Evolutionary conservation across 257 asterid species (phyloP).

Genomic region (Salvia miltiorrhiza): DNA sequence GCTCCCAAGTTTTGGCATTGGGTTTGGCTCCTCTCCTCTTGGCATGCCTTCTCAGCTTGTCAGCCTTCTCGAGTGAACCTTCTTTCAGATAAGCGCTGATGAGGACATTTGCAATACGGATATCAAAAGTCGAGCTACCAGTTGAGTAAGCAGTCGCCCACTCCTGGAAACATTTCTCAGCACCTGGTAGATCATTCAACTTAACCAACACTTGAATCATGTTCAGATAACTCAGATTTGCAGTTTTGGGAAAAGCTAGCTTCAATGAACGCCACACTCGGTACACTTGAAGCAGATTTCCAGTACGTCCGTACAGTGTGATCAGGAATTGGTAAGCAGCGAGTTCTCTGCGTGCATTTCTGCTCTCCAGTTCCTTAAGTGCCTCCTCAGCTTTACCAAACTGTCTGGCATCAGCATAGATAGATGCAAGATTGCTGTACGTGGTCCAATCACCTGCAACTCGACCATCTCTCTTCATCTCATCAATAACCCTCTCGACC

Average conservation of each 20-base stretch:
- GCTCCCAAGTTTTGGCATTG: slow-evolving; percentile 91
- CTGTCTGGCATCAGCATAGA: slow-evolving; percentile 71
- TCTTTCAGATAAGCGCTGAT: slow-evolving; percentile 71
- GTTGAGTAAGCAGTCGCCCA: slow-evolving; percentile 47
- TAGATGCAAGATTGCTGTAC: slow-evolving; percentile 89
- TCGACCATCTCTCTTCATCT: slow-evolving; percentile 92
- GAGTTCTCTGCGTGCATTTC: slow-evolving; percentile 44
- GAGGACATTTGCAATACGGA: slow-evolving; percentile 72
- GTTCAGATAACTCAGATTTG: slow-evolving; percentile 79
- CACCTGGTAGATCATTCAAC: slow-evolving; percentile 84
- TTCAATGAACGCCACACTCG: slow-evolving; percentile 90
- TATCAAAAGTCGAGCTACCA: slow-evolving; percentile 50
- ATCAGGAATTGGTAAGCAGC: slow-evolving; percentile 78
- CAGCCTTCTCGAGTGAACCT: slow-evolving; percentile 57
- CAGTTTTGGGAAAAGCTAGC: slow-evolving; percentile 78
- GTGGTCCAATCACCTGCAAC: slow-evolving; percentile 91
- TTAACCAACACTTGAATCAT: slow-evolving; percentile 82
- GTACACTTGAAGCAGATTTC: slow-evolving; percentile 74
- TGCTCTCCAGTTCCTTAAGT: slow-evolving; percentile 82
- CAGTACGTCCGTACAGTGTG: slow-evolving; percentile 81
- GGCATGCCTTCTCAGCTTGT: slow-evolving; percentile 53
- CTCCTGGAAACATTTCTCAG: slow-evolving; percentile 86
- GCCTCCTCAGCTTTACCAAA: slow-evolving; percentile 76
- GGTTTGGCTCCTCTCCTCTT: slow-evolving; percentile 62
- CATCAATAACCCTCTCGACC: slow-evolving; percentile 86